phyloP scores from a whole-genome alignment of 306 rosid species.

The Urtica urens region DNA sequence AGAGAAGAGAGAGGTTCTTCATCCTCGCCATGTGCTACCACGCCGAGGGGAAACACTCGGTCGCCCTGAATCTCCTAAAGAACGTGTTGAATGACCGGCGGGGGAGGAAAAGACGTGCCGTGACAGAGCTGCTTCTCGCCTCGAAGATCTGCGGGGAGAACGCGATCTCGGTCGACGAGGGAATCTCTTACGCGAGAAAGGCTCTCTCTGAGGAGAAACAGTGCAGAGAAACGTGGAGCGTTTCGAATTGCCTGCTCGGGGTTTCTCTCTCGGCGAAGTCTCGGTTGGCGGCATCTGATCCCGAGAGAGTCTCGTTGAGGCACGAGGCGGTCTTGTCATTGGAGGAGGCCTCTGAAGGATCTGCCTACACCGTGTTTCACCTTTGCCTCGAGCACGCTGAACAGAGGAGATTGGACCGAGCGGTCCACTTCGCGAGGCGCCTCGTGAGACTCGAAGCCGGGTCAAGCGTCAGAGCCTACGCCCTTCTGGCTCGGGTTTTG shows the following conservation, averaged over 20 bases:
- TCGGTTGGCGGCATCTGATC: slow-evolving; percentile 41
- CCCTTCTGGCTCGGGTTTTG: slow-evolving; percentile 64
- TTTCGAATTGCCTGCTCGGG: slow-evolving; percentile 63
- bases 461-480: slow-evolving; percentile 35
- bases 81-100: slow-evolving; percentile 49
- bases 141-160: slow-evolving; percentile 75
- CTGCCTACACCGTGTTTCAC: slow-evolving; percentile 53
- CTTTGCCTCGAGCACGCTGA: slow-evolving; percentile 87
- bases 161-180: slow-evolving; percentile 44
- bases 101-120: slow-evolving; percentile 35
- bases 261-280: slow-evolving; percentile 56
- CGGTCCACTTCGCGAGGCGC: slow-evolving; percentile 56
- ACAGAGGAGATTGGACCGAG: slow-evolving; percentile 59
- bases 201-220: slow-evolving; percentile 47
- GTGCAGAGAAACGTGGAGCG: slow-evolving; percentile 42
- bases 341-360: slow-evolving; percentile 41
- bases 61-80: slow-evolving; percentile 68
- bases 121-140: slow-evolving; percentile 48
- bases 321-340: slow-evolving; percentile 57
- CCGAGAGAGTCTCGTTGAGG: slow-evolving; percentile 46
- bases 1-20: slow-evolving; percentile 38
- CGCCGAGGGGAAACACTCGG: slow-evolving; percentile 48
- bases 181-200: slow-evolving; percentile 38
- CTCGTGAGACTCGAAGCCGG: slow-evolving; percentile 67
- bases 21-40: slow-evolving; percentile 65